Percentiles rank a stretch among this genome's conserved stretches.
These are phyloP conservation scores for Acanthochlamys bracteata DNA, from an alignment of 106 monocot genomes.

Conservation along the genomic window DNA sequence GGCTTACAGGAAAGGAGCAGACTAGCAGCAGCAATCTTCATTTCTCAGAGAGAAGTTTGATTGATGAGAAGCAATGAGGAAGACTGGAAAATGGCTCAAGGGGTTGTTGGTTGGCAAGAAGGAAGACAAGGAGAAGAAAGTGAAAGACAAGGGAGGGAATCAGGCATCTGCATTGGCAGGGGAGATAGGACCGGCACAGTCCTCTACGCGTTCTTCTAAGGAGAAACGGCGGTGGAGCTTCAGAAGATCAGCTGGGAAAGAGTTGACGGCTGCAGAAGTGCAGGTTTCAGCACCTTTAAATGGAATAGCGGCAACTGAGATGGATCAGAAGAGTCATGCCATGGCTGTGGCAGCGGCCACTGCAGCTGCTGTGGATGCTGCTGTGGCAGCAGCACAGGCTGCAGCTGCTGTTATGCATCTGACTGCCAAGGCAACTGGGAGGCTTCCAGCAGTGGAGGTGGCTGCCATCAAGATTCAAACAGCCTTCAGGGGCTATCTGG, in stretches of 20 bases:
- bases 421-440: slow-evolving; percentile 1
- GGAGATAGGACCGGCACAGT: slow-evolving; percentile 4
- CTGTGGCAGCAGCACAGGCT: slow-evolving; percentile 4
- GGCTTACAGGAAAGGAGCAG: background rate
- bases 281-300: background rate
- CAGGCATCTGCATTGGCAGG: background rate
- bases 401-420: slow-evolving; percentile 34
- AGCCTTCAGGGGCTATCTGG: slow-evolving; percentile 54
- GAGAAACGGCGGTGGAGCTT: slow-evolving; percentile 50
- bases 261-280: background rate
- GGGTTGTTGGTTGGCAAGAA: slow-evolving; percentile 29
- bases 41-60: background rate
- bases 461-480: slow-evolving; percentile 64
- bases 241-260: slow-evolving; percentile 23
- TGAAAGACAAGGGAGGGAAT: slow-evolving; percentile 1
- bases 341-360: slow-evolving; percentile 41
- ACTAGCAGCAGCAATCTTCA: too few relatives aligned
- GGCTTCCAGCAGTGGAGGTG: slow-evolving; percentile 23
- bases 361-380: slow-evolving; percentile 38
- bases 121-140: slow-evolving; percentile 24
- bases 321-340: slow-evolving; percentile 42
- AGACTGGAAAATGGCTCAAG: slow-evolving; percentile 33
- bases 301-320: slow-evolving; percentile 10
- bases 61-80: slow-evolving; percentile 20
- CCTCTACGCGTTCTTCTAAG: slow-evolving; percentile 7